Evolutionary conservation across 2,329 filamentous ascomycete species (phyloP), one percentile per base, ranked within the genome.

Genomic region (Chrysoporthe deuterocubensis): DNA sequence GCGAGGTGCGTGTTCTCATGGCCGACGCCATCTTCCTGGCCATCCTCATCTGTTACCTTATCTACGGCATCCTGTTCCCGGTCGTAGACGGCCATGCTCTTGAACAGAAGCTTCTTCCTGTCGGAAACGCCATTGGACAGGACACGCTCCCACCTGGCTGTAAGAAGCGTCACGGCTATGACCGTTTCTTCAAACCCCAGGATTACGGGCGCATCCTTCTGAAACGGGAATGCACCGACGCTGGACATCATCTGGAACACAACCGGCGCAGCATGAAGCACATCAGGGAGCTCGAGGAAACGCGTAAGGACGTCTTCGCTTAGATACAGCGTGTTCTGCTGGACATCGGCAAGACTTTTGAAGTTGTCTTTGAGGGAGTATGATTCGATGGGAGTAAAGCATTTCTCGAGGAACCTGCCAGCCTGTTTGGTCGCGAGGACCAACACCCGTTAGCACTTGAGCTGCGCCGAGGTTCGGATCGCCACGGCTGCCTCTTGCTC

Each of bases 311-410:
- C 92, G 63, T 90, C 86, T 75, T 91, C 90, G 74, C 88, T 91
- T 71, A 92, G 85, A 75, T 92, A 92, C 63, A 82, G 83, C 59
- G 92, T 79, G 56, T 83, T 81, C 61, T 84, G 86, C 74, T 90
- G 84, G 18, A 84, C 78, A 72, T 93, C 90, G 71, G 91, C 89
- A 26, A 93, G 87, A 67, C 83, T 86, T 68, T 84, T 85, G 80
- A 93, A 93, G 74, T 92, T 90, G 75, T 92, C 88, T 73, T 89
- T 90, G 78, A 92, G 88, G 43, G 87, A 92, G 78, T 91, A 92
- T 42, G 92, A 81, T 77, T 94, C 91, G 66, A 93, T 82, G 1
- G 89, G 84, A 0, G 88, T 88, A 78, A 91, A 93, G 78, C 89
- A 92, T 74, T 89, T 90, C 68, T 88, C 85, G 66, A 88, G 90